Percentiles rank a stretch among this genome's conserved stretches.
Conservation (phyloP, 176 grass and related monocot genomes). For the Microstegium vimineum region DNA sequence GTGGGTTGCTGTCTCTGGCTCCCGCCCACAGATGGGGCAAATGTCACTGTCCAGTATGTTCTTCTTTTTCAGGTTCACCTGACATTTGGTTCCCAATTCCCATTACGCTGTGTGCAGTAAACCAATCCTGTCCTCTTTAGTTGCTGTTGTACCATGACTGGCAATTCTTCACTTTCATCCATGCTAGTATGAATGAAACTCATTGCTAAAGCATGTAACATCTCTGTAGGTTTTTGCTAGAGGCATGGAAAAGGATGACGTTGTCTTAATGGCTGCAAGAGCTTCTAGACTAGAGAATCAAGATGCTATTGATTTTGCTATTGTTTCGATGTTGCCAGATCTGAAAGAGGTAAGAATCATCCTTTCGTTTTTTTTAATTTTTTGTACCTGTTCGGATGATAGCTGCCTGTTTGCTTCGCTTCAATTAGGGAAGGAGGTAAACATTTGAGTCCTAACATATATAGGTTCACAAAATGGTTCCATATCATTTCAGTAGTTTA, state of each 20-base stretch:
- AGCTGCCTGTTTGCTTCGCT: constrained; percentile 12
- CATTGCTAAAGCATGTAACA: not conserved
- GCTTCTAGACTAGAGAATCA: constrained; percentile 72
- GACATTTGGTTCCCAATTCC: no score
- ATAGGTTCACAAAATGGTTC: not conserved
- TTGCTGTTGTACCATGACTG: not conserved
- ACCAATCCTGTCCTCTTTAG: not conserved
- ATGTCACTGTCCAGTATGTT: no score
- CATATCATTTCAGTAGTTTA: constrained; percentile 4
- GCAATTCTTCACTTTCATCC: not conserved
- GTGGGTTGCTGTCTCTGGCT: no score
- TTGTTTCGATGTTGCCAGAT: constrained; percentile 64
- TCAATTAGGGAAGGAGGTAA: constrained; percentile 1
- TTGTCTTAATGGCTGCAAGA: constrained; percentile 71
- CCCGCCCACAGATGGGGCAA: no score
- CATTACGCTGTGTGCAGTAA: not conserved
- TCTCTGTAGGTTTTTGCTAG: constrained; percentile 42
- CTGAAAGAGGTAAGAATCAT: constrained; percentile 55
- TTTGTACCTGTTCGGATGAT: not conserved
- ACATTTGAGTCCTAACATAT: not conserved
- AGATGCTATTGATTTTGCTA: constrained; percentile 79
- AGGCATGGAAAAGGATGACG: constrained; percentile 45
- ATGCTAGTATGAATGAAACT: not conserved
- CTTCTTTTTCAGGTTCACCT: no score
- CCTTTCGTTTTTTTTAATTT: constrained; percentile 2